Conservation (phyloP, 352 stramenopile genomes). For the Pythium guiyangense region DNA sequence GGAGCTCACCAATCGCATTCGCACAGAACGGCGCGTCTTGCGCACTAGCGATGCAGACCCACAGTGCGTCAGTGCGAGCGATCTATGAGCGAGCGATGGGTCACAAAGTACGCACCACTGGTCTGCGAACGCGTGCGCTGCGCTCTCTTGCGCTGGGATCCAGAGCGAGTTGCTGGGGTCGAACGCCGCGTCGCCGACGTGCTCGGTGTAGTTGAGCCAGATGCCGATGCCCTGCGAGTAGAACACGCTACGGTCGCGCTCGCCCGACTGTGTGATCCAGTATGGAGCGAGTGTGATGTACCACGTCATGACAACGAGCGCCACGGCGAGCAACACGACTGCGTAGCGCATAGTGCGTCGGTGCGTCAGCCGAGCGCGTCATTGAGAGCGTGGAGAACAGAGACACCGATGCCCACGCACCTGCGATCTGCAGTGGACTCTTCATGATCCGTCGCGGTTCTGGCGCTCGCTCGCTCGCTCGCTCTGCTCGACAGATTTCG, state of each 20-base stretch:
- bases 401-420: no score
- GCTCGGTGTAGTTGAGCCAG: constrained; percentile 82
- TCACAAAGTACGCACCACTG: constrained; percentile 55
- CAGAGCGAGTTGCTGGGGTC: constrained; percentile 78
- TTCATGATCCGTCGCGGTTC: no score
- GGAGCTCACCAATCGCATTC: constrained; percentile 51
- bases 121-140: constrained; percentile 38
- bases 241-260: constrained; percentile 33
- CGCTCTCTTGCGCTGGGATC: constrained; percentile 59
- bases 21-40: constrained; percentile 37
- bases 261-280: constrained; percentile 62
- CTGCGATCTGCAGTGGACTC: no score
- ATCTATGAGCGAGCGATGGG: no score
- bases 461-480: no score
- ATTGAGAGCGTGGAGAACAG: no score
- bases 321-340: constrained; percentile 49
- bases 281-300: constrained; percentile 68
- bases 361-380: no score
- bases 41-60: constrained; percentile 17
- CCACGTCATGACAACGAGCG: constrained; percentile 51
- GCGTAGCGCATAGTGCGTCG: no score
- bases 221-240: constrained; percentile 78
- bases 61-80: no score
- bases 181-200: constrained; percentile 57
- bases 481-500: no score